Evolutionary conservation across 306 rosid species (phyloP), one percentile per base, ranked within the genome.

Genomic region (Glycine latifolia): DNA sequence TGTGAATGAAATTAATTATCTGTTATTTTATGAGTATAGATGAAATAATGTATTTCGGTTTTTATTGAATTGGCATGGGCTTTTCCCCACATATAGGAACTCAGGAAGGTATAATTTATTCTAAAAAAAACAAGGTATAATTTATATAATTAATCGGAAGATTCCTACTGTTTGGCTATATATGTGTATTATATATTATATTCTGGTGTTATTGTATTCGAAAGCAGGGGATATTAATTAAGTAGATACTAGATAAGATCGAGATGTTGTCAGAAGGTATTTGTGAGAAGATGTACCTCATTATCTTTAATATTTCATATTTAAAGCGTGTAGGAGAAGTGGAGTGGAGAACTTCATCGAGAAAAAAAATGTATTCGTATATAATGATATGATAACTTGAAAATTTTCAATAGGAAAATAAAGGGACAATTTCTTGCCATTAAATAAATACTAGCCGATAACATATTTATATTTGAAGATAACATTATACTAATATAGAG

Each of bases 31-130:
- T 55, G 56, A 26, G 8, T 13, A 54, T 67, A 26, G 5, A 54
- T 67, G 14, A 8, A 41, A 54, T 67, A 26, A 41, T 43, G 48
- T 65, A 44, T 44, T 44, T 16, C 14, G 43, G 55, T 15, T 5
- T 54, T 81, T 54, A 59, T 67, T 61, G 10, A 31, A 35, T 61
- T 52, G 60, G 41, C 74, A 75, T 77, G 67, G 50, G 61, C 9
- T 52, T 71, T 81, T 76, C 52, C 71, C 44, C 12, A 35, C 3
- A 48, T 43, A 14, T 1, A 58, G 81, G 56, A 58, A 67, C 41
- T n/a, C 37, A 35, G 26, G 39, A 48, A 73, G 73, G 1, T 16
- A 33, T 14, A 44, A 37, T 63, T 12, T 62, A 33, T 62, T 31
- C 31, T 26, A 1, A 0, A 26, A 26, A 26, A 26, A 48, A n/a